These are phyloP conservation scores for Suillus weaverae DNA, from an alignment of 768 basidiomycete genomes.

Conservation along the genomic window DNA sequence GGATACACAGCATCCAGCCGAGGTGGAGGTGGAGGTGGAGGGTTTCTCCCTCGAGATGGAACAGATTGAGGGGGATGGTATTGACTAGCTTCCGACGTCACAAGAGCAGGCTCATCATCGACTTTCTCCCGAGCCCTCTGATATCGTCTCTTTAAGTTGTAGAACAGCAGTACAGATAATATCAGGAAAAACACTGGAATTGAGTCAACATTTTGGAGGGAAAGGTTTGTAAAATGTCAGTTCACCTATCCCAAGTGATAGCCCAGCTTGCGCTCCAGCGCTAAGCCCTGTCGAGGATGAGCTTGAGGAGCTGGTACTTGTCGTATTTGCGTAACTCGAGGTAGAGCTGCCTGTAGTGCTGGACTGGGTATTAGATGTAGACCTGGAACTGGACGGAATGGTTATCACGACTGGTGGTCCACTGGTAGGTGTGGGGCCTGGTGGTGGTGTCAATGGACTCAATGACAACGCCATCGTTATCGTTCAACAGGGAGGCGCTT, in stretches of 20 bases:
- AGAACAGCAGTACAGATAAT: slow-evolving; percentile 3
- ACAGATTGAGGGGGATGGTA: background rate
- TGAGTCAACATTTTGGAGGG: background rate
- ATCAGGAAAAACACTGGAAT: slow-evolving; percentile 10
- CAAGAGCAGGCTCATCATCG: background rate
- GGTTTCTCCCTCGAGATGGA: background rate
- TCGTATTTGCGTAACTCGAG: background rate
- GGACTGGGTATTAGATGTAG: background rate
- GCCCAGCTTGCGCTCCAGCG: slow-evolving; percentile 23
- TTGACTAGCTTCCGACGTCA: slow-evolving; percentile 4
- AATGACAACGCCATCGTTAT: background rate
- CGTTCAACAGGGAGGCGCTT: background rate
- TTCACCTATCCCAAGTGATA: slow-evolving; percentile 28
- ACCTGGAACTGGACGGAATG: background rate
- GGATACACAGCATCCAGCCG: background rate
- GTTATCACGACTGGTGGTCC: background rate
- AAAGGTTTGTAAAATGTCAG: background rate
- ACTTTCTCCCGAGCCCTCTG: slow-evolving; percentile 6
- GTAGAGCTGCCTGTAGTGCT: slow-evolving; percentile 3
- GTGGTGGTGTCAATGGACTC: background rate
- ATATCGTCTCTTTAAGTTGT: slow-evolving; percentile 8
- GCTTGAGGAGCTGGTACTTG: slow-evolving; percentile 5
- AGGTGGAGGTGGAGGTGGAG: background rate
- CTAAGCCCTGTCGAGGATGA: slow-evolving; percentile 9
- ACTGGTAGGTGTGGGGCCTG: background rate